Evolutionary conservation across 2,329 filamentous ascomycete species (phyloP).

Genomic region (Beauveria medogensis): DNA sequence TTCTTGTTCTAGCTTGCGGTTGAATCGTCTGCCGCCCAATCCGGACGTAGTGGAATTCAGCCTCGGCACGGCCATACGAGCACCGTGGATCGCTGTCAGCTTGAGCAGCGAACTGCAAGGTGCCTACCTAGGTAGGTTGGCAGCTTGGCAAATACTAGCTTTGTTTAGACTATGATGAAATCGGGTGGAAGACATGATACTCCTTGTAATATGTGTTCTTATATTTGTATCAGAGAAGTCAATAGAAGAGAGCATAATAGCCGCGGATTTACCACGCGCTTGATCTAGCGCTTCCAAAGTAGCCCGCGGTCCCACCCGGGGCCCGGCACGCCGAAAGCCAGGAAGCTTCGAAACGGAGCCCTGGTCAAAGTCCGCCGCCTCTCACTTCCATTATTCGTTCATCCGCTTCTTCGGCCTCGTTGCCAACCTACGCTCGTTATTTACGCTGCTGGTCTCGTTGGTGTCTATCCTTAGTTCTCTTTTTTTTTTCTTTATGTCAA

Average conservation of each 20-base stretch:
- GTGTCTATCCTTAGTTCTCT: not conserved
- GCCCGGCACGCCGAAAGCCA: conserved; percentile 6
- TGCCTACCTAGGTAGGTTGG: not conserved
- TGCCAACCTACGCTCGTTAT: not conserved
- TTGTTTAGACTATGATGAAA: not conserved
- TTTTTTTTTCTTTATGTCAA: not conserved
- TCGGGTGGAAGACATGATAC: not conserved
- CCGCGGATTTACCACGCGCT: no score
- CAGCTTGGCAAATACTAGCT: no score
- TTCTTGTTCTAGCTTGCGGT: not conserved
- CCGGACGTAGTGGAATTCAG: not conserved
- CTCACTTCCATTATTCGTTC: not conserved
- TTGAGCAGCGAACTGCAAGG: not conserved
- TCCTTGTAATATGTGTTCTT: no score
- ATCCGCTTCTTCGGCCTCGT: not conserved
- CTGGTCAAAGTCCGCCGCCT: not conserved
- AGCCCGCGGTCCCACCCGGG: not conserved
- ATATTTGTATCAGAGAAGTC: no score
- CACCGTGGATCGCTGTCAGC: not conserved
- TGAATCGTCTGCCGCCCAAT: not conserved
- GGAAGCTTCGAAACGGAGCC: not conserved
- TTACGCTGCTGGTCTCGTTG: not conserved
- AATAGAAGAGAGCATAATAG: no score
- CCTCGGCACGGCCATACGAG: not conserved
- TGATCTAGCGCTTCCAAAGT: not conserved